phyloP scores from a whole-genome alignment of 495 filamentous ascomycete species.

The Margaritispora aquatica region DNA sequence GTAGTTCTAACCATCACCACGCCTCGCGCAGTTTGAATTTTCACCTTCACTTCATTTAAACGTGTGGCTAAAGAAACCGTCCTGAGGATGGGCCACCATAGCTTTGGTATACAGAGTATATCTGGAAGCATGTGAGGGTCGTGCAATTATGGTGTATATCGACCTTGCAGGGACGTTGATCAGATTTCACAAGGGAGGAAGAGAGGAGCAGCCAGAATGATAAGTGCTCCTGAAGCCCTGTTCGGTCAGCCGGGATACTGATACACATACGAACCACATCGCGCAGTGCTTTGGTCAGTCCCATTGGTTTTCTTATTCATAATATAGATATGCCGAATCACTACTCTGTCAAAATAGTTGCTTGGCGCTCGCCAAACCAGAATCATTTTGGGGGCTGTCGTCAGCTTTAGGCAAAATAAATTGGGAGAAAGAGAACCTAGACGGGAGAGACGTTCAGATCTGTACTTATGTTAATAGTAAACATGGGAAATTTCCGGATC shows the following conservation, averaged over 20 bases:
- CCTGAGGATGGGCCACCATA: neutral
- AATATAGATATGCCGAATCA: neutral
- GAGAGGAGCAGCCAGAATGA: no score
- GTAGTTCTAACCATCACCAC: neutral
- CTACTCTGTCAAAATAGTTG: neutral
- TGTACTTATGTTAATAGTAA: no score
- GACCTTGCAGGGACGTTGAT: no score
- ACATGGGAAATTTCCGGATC: no score
- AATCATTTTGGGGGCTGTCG: neutral
- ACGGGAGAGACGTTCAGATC: no score
- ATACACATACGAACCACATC: neutral
- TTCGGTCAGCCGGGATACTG: neutral
- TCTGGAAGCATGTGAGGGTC: neutral
- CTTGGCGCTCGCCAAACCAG: neutral
- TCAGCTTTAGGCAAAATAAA: neutral
- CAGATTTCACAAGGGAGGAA: no score
- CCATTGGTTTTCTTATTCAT: neutral
- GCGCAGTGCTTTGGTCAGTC: neutral
- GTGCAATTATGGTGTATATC: neutral
- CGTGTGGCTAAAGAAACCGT: neutral
- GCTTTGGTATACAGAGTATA: neutral
- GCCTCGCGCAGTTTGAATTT: neutral
- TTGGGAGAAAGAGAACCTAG: neutral
- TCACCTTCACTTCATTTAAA: neutral
- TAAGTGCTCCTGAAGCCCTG: neutral